Base-by-base conservation (phyloP, 2,329 filamentous ascomycete species). In the Aspergillus brunneoviolaceus region DNA sequence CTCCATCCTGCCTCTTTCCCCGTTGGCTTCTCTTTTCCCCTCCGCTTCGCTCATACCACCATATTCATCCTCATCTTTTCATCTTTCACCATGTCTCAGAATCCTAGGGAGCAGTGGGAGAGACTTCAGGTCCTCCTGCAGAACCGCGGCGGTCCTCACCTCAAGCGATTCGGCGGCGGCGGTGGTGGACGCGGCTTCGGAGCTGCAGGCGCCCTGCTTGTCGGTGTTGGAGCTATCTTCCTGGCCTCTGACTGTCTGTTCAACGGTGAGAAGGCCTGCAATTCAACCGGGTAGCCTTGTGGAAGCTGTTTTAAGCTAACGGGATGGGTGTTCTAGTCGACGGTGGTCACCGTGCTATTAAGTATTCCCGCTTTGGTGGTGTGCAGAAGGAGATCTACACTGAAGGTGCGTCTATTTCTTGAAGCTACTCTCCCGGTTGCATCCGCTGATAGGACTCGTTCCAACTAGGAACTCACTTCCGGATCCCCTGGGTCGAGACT, bases 281-380 rank as follows among this genome's bases (percentile, higher is more conserved):
- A 35, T 19, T 5, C 39, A n/a, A 42, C 19, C 19, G 49, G 10
- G 7, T 27, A n/a, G 5, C 12, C 7, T 42, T 56, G 14, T 25
- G 52, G 48, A 33, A 21, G 49, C 16, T 39, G 39, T 45, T 42
- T 45, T 16, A 16, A 35, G 49, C 45, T 69, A 59, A 65, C 66
- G 65, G 58, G 58, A 29, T 60, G 54, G 25, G 27, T 48, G n/a
- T 57, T 63, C 9, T 55, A 87, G 95, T 99, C 71, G 95, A 99
- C 74, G 95, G 95, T 88, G 95, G 95, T 81, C 95, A 98, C 79
- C 89, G 95, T 75, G 95, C 95, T 67, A 99, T 99, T 85, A 99
- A 99, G 80, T 99, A 99, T 82, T 92, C 89, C 70, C 89, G 93
- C 76, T 72, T 96, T 79, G 91, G 87, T 72, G 95, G 95, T 83